Percentiles rank a stretch among this genome's conserved stretches.
phyloP scores from a whole-genome alignment of 768 basidiomycete genomes.

The Podaxis mareebaensis region DNA sequence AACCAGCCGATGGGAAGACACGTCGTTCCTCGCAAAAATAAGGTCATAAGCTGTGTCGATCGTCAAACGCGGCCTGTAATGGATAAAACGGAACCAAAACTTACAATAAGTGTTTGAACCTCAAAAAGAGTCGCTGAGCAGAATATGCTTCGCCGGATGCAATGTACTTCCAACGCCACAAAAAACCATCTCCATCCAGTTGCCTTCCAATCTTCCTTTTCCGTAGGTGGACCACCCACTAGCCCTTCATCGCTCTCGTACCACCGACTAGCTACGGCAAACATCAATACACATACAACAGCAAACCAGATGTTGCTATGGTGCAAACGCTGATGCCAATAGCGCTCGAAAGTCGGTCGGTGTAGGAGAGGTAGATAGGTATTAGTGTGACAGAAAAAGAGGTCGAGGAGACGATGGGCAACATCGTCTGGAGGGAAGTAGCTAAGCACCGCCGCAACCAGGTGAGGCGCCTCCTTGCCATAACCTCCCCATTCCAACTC shows the following conservation, averaged over 20 bases:
- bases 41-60: constrained; percentile 46
- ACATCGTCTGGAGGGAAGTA: constrained; percentile 69
- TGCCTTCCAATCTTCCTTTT: constrained; percentile 46
- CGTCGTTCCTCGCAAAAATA: constrained; percentile 54
- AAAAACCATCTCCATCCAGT: constrained; percentile 63
- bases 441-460: constrained; percentile 35
- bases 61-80: background rate
- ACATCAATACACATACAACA: constrained; percentile 59
- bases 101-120: constrained; percentile 47
- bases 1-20: constrained; percentile 55
- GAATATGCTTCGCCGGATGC: constrained; percentile 48
- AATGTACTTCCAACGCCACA: constrained; percentile 42
- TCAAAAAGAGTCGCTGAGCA: constrained; percentile 63
- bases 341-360: constrained; percentile 64
- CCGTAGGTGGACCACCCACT: background rate
- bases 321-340: constrained; percentile 56
- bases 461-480: constrained; percentile 29
- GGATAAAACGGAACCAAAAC: constrained; percentile 3
- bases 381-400: constrained; percentile 70
- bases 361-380: constrained; percentile 68
- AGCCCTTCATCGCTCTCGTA: constrained; percentile 45
- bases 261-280: constrained; percentile 72
- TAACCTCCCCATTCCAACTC: constrained; percentile 56
- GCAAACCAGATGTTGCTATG: constrained; percentile 60
- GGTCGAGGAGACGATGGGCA: constrained; percentile 54